Conservation (phyloP, 2,329 filamentous ascomycete species). For the Aphanoascus verrucosus region DNA sequence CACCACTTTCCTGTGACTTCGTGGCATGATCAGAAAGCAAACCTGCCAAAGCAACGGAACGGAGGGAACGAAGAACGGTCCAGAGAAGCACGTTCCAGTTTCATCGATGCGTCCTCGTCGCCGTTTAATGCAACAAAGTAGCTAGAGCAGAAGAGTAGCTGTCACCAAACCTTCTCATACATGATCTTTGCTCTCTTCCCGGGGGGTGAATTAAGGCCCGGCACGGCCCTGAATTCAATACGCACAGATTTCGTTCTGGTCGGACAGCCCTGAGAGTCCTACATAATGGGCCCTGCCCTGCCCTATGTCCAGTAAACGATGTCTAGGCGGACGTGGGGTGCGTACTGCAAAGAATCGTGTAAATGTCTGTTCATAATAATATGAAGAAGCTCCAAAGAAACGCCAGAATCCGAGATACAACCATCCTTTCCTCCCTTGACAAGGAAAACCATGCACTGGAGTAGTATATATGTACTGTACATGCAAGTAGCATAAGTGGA, state of each 20-base stretch:
- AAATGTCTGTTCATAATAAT: neutral
- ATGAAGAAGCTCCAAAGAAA: neutral
- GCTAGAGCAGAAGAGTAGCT: too few relatives aligned
- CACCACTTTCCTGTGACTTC: too few relatives aligned
- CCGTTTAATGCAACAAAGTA: too few relatives aligned
- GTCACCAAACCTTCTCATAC: too few relatives aligned
- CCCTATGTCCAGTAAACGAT: too few relatives aligned
- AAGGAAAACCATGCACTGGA: neutral
- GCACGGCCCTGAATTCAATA: neutral
- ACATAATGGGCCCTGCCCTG: too few relatives aligned
- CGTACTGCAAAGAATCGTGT: neutral
- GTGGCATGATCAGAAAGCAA: too few relatives aligned
- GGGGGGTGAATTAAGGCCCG: neutral
- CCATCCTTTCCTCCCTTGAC: neutral
- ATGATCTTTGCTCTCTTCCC: neutral
- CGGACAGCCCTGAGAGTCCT: neutral
- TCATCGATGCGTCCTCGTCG: too few relatives aligned
- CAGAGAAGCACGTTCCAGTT: too few relatives aligned
- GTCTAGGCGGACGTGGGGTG: neutral
- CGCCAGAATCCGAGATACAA: neutral
- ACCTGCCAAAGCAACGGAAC: too few relatives aligned
- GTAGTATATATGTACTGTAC: too few relatives aligned
- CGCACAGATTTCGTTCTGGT: conserved; percentile 1
- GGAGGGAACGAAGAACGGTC: too few relatives aligned
- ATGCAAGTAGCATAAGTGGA: neutral